Conservation (phyloP, 768 basidiomycete species). For the Suillus occidentalis region DNA sequence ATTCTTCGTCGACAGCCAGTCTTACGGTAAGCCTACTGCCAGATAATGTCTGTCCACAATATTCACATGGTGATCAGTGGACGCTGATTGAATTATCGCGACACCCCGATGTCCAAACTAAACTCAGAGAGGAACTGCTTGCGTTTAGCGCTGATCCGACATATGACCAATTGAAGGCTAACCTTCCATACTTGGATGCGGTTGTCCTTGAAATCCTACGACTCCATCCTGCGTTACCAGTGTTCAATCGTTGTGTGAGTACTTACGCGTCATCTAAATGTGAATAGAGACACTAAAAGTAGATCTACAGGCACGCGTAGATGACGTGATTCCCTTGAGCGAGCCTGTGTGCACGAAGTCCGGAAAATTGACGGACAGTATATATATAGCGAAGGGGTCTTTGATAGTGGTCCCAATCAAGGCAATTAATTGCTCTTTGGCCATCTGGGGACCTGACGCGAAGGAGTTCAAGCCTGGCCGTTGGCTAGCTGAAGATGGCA, state of each 20-base stretch:
- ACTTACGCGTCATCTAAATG: not conserved
- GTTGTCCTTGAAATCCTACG: constrained; percentile 41
- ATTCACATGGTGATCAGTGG: constrained; percentile 28
- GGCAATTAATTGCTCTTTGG: constrained; percentile 39
- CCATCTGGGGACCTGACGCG: constrained; percentile 47
- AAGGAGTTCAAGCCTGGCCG: constrained; percentile 43
- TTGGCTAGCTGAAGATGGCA: constrained; percentile 37
- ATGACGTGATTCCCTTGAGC: constrained; percentile 40
- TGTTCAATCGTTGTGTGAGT: constrained; percentile 33
- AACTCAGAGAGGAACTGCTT: constrained; percentile 29
- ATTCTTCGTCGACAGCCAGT: not conserved
- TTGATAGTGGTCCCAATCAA: constrained; percentile 38
- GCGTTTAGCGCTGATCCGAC: constrained; percentile 33
- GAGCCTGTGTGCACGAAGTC: constrained; percentile 29
- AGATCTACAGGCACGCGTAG: constrained; percentile 32
- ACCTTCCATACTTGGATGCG: constrained; percentile 43
- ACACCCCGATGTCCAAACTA: constrained; percentile 26
- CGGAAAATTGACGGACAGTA: constrained; percentile 29
- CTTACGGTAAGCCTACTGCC: constrained; percentile 8
- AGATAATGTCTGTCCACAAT: not conserved
- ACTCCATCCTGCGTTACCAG: constrained; percentile 34
- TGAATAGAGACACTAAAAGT: not conserved
- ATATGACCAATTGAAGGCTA: constrained; percentile 39
- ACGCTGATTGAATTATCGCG: constrained; percentile 30
- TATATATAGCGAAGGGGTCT: constrained; percentile 40